A percentile compares a stretch with the other conserved stretches of the same genome.
These are phyloP conservation scores for Moricandia arvensis DNA, from an alignment of 345 rosid species.

Conservation along the genomic window DNA sequence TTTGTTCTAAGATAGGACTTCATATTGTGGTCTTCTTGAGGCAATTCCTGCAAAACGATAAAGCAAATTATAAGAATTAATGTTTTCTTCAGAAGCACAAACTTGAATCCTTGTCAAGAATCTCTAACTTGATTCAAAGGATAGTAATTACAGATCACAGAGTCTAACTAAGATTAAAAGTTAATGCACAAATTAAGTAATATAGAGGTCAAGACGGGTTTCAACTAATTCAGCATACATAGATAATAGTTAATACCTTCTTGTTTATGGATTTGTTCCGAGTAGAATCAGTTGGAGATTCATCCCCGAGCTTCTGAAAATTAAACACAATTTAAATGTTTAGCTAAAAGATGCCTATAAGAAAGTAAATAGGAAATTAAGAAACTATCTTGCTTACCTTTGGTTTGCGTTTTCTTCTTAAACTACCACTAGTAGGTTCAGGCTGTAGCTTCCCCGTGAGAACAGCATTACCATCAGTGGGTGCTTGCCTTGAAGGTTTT, in stretches of 20 bases:
- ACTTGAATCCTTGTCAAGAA: not conserved
- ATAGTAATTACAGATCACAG: constrained; percentile 1
- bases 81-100: constrained; percentile 6
- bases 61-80: constrained; percentile 15
- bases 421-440: constrained; percentile 38
- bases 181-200: constrained; percentile 13
- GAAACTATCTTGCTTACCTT: constrained; percentile 21
- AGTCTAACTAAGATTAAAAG: constrained; percentile 4
- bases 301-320: constrained; percentile 52
- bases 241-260: constrained; percentile 55
- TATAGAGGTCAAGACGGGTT: not conserved
- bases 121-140: not conserved
- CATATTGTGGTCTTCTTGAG: constrained; percentile 40
- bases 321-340: constrained; percentile 14
- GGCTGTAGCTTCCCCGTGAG: constrained; percentile 46
- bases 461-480: constrained; percentile 37
- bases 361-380: constrained; percentile 18
- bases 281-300: constrained; percentile 40
- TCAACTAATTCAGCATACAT: constrained; percentile 11
- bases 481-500: constrained; percentile 49
- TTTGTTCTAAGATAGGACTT: constrained; percentile 42
- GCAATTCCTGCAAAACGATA: constrained; percentile 42
- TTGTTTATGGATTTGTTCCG: constrained; percentile 36
- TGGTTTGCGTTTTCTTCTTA: constrained; percentile 59
- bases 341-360: constrained; percentile 14